Evolutionary conservation across 208 protist genomes (phyloP).

Genomic region (Leishmania tropica): DNA sequence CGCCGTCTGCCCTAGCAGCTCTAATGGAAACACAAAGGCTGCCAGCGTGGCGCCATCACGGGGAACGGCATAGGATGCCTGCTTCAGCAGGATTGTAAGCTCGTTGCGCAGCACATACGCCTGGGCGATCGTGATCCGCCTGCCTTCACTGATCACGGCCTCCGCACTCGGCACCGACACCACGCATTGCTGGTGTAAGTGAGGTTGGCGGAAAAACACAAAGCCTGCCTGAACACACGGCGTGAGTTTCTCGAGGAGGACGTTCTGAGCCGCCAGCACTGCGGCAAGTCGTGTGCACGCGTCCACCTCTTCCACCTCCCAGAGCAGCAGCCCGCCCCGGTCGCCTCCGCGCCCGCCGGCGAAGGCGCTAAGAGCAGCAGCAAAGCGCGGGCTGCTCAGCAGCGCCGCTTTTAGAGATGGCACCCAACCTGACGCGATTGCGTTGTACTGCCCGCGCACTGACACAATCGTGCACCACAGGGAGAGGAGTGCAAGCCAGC

Average conservation of each 20-base stretch:
- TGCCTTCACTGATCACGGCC: slow-evolving; percentile 6
- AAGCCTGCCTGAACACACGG: slow-evolving; percentile 59
- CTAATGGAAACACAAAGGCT: slow-evolving; percentile 32
- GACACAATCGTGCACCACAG: slow-evolving; percentile 28
- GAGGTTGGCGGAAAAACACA: slow-evolving; percentile 29
- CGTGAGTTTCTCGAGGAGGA: slow-evolving; percentile 31
- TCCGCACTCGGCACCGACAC: slow-evolving; percentile 17
- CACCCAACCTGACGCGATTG: slow-evolving; percentile 36
- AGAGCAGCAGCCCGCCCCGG: slow-evolving; percentile 36
- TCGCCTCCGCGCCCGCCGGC: slow-evolving; percentile 7
- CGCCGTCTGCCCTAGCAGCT: slow-evolving; percentile 6
- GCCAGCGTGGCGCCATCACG: slow-evolving; percentile 19
- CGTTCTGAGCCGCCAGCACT: slow-evolving; percentile 40
- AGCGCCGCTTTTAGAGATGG: slow-evolving; percentile 32
- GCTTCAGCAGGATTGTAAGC: slow-evolving; percentile 22
- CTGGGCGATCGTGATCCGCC: slow-evolving; percentile 20
- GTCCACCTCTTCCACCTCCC: slow-evolving; percentile 68
- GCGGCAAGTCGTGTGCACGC: slow-evolving; percentile 46
- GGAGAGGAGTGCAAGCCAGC: slow-evolving; percentile 62
- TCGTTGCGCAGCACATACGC: slow-evolving; percentile 22
- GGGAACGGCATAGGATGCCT: slow-evolving; percentile 23
- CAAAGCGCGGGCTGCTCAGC: slow-evolving; percentile 51
- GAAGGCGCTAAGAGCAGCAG: slow-evolving; percentile 55
- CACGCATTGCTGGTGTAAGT: slow-evolving; percentile 24
- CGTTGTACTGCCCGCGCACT: slow-evolving; percentile 11